Base-by-base conservation (phyloP, 139 green algal genomes). In the Gonium pectorale region DNA sequence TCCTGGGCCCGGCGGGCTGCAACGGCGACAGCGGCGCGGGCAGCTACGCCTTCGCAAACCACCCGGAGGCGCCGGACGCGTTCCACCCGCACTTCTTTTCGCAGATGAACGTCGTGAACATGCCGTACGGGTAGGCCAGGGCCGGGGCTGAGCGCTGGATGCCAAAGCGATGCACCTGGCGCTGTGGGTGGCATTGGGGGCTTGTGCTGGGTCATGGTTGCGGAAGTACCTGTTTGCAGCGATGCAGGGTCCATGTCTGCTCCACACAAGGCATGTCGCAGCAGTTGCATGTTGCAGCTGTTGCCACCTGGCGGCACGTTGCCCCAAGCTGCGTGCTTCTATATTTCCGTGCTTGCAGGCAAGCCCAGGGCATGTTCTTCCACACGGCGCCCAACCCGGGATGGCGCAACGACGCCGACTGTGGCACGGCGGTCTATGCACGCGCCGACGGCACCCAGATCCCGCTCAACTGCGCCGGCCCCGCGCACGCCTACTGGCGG, bases 391-490 rank as follows among this genome's bases (percentile, higher is more conserved):
- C 86, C 29, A 49, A 85, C 73, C 81, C 79, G 3, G 77, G 52
- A 2, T 93, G 89, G 89, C 83, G 89, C 52, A 90, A 88, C 77
- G 84, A 89, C 59, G 69, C 43, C 52, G 81, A 92, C 81, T 90
- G 89, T 56, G 84, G 72, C 72, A 52, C 69, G 31, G 77, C 69
- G 2, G n/a, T 37, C 2, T 87, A 71, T 67, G 69, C 21, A 3
- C 56, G 80, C 31, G 44, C 35, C 8, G 80, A 87, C 54, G 71
- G 80, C 43, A 79, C 37, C 64, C 64, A 51, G 37, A 81, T 92
- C 24, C 29, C 46, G 4, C 86, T 94, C 46, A 93, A 93, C 78
- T 94, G 91, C 79, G 81, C 81, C 29, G 91, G 91, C 56, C 88
- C 88, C 21, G 68, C 64, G 0, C 90, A 94, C 75, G 71, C 77